These are phyloP conservation scores for Phlebopus sp. DNA, from an alignment of 1,284 basidiomycete species.

Conservation along the genomic window DNA sequence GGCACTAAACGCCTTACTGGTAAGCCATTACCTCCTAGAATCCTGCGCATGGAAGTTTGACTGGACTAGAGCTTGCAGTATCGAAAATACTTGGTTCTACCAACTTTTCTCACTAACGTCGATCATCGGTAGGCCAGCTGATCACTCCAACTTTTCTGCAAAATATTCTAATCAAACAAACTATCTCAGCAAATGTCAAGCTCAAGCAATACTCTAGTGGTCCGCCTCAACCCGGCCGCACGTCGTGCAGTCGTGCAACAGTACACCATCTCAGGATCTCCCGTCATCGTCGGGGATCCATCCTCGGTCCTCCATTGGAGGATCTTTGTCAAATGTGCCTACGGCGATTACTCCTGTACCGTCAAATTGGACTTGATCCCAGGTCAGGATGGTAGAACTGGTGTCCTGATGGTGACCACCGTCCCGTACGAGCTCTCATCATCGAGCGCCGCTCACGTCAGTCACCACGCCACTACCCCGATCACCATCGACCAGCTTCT, in stretches of 20 bases:
- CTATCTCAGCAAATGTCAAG: no score
- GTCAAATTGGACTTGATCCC: not conserved
- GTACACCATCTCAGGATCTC: constrained; percentile 1
- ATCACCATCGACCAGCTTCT: not conserved
- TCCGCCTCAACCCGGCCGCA: not conserved
- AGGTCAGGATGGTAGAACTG: not conserved
- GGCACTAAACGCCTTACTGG: no score
- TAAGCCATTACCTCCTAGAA: no score
- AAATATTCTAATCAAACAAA: no score
- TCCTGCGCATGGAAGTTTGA: no score
- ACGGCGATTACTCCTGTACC: not conserved
- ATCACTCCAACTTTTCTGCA: no score
- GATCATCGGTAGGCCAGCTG: no score
- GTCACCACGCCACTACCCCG: not conserved
- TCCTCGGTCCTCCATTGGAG: constrained; percentile 1
- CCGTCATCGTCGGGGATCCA: not conserved
- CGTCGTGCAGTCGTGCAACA: not conserved
- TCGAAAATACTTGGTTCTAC: no score
- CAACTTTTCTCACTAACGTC: no score
- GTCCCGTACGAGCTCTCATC: not conserved
- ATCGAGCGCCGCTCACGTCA: not conserved
- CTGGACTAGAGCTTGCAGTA: no score
- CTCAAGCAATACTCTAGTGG: no score
- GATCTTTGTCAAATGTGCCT: not conserved
- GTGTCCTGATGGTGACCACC: not conserved